Conservation (phyloP, 2,329 filamentous ascomycete species). For the Fusarium miscanthi region DNA sequence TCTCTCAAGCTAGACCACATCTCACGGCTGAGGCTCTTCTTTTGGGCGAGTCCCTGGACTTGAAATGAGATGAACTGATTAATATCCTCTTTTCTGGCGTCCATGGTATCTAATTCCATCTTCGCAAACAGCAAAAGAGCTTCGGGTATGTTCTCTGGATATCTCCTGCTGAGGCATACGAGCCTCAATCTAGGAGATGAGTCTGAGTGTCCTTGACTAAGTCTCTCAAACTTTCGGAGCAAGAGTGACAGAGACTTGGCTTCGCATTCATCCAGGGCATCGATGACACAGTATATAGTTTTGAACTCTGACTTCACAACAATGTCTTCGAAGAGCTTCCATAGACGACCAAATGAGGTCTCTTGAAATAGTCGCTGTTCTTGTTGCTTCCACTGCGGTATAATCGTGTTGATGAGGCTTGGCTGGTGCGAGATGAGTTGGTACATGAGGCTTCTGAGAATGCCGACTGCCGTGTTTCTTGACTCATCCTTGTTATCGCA, state of each 20-base stretch:
- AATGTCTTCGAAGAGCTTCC: neutral
- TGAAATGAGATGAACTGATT: neutral
- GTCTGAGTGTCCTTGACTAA: rapidly evolving
- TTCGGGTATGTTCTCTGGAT: neutral
- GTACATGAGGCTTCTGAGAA: neutral
- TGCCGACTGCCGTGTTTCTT: neutral
- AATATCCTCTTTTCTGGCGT: neutral
- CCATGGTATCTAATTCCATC: neutral
- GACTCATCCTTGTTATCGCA: neutral
- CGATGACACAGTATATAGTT: neutral
- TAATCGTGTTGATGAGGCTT: rapidly evolving
- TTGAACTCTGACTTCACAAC: rapidly evolving
- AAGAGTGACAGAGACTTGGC: rapidly evolving
- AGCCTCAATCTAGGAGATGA: neutral
- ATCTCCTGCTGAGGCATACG: neutral
- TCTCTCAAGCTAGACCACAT: neutral
- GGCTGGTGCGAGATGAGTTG: neutral
- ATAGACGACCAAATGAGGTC: neutral
- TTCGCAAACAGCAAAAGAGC: rapidly evolving
- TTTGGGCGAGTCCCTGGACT: neutral
- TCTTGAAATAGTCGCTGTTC: rapidly evolving
- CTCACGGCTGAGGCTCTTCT: rapidly evolving
- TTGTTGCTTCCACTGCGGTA: neutral
- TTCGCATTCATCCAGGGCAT: constrained; percentile 21
- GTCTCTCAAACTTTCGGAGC: neutral